Evolutionary conservation across 2,329 filamentous ascomycete species (phyloP).

Genomic region (Colletotrichum eleusines): DNA sequence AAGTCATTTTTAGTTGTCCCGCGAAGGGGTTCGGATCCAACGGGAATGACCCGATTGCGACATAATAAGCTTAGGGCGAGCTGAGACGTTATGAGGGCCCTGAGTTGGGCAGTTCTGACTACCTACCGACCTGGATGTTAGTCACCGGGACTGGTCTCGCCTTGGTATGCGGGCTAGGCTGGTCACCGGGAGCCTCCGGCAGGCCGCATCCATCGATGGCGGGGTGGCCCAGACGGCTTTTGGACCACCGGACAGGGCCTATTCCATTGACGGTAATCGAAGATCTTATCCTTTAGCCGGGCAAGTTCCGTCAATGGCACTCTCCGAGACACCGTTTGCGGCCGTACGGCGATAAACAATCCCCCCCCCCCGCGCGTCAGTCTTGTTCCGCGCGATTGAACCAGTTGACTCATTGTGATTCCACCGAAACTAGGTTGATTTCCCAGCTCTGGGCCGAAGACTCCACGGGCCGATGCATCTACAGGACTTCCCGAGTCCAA

Average conservation of each 20-base stretch:
- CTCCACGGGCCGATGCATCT: neutral
- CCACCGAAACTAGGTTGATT: neutral
- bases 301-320: constrained; percentile 19
- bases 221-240: constrained; percentile 2
- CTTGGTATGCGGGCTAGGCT: constrained; percentile 17
- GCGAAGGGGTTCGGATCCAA: constrained; percentile 15
- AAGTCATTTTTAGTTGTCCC: neutral
- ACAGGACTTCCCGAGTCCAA: no score
- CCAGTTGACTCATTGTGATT: constrained; percentile 11
- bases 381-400: neutral
- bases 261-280: neutral
- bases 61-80: constrained; percentile 10
- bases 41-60: constrained; percentile 9
- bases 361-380: neutral
- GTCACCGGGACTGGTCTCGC: neutral
- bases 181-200: constrained; percentile 10
- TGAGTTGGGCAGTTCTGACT: constrained; percentile 2
- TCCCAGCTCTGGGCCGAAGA: neutral
- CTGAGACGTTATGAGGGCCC: constrained; percentile 22
- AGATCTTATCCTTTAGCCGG: neutral
- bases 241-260: constrained; percentile 13
- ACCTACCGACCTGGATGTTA: neutral
- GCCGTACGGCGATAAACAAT: constrained; percentile 7
- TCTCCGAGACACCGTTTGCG: constrained; percentile 37
- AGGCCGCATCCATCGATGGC: constrained; percentile 34